Evolutionary conservation across 129 eudicot species (phyloP).

Genomic region (Pulicaria dysenterica): DNA sequence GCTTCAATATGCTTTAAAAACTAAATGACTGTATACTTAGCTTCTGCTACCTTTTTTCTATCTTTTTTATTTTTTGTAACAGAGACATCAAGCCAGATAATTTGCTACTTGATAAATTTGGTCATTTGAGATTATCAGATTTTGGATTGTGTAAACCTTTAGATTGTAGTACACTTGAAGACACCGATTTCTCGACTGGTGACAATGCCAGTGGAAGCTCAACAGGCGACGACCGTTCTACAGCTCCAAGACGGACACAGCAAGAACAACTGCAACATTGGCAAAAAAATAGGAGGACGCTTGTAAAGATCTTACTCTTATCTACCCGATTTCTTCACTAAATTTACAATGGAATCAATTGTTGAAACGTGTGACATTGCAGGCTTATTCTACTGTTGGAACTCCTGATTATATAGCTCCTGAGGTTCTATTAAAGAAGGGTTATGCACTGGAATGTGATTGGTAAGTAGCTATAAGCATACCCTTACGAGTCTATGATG

Average conservation of each 20-base stretch:
- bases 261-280: conserved; percentile 94
- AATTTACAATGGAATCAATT: background rate
- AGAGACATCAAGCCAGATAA: conserved; percentile 96
- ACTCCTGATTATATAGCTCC: conserved; percentile 98
- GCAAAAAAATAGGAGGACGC: conserved; percentile 94
- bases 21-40: background rate
- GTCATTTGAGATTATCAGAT: conserved; percentile 89
- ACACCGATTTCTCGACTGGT: conserved; percentile 63
- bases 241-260: conserved; percentile 74
- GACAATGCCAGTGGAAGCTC: conserved; percentile 51
- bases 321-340: background rate
- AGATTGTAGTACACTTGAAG: conserved; percentile 87
- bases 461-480: conserved; percentile 53
- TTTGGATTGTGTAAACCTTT: conserved; percentile 94
- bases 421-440: conserved; percentile 88
- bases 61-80: conserved; percentile 34
- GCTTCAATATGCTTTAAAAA: conserved; percentile 7
- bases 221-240: conserved; percentile 45
- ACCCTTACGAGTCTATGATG: no score
- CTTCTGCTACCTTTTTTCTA: background rate
- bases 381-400: conserved; percentile 98
- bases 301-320: conserved; percentile 46
- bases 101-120: conserved; percentile 85
- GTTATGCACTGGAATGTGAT: conserved; percentile 90
- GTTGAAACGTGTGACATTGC: conserved; percentile 23